Conservation (phyloP, 2,329 filamentous ascomycete genomes). For the Sporothrix mexicana region DNA sequence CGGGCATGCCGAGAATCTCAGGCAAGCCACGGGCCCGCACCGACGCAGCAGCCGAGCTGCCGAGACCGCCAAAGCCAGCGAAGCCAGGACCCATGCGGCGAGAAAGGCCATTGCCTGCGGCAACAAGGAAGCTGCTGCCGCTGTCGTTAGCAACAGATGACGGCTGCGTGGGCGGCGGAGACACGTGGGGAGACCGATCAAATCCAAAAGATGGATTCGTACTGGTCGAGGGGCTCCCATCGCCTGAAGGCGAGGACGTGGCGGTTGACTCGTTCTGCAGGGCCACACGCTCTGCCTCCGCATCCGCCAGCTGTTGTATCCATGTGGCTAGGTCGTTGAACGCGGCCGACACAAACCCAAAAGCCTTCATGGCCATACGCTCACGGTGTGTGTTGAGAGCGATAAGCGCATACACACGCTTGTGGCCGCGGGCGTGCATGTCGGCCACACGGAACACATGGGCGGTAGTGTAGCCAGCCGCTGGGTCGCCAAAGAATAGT, state of each 20-base stretch:
- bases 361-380: slow-evolving; percentile 68
- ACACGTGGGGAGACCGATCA: slow-evolving; percentile 40
- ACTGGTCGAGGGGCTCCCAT: slow-evolving; percentile 40
- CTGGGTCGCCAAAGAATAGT: slow-evolving; percentile 71
- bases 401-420: slow-evolving; percentile 71
- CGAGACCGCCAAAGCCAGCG: slow-evolving; percentile 59
- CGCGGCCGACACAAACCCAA: slow-evolving; percentile 64
- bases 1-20: slow-evolving; percentile 68
- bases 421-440: slow-evolving; percentile 69
- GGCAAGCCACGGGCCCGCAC: slow-evolving; percentile 66
- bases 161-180: slow-evolving; percentile 37
- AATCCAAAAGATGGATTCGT: slow-evolving; percentile 45
- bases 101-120: slow-evolving; percentile 60
- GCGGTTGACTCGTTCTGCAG: slow-evolving; percentile 50
- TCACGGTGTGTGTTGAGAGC: slow-evolving; percentile 70
- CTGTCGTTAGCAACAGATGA: slow-evolving; percentile 42
- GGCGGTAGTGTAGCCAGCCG: slow-evolving; percentile 70
- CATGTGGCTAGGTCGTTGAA: slow-evolving; percentile 69
- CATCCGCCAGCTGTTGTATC: slow-evolving; percentile 69
- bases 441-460: slow-evolving; percentile 74
- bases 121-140: slow-evolving; percentile 62
- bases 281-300: slow-evolving; percentile 60
- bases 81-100: slow-evolving; percentile 62
- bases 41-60: slow-evolving; percentile 58
- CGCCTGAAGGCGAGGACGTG: slow-evolving; percentile 47